Conservation (phyloP, 2,329 filamentous ascomycete species). For the Aspergillus awamori region DNA sequence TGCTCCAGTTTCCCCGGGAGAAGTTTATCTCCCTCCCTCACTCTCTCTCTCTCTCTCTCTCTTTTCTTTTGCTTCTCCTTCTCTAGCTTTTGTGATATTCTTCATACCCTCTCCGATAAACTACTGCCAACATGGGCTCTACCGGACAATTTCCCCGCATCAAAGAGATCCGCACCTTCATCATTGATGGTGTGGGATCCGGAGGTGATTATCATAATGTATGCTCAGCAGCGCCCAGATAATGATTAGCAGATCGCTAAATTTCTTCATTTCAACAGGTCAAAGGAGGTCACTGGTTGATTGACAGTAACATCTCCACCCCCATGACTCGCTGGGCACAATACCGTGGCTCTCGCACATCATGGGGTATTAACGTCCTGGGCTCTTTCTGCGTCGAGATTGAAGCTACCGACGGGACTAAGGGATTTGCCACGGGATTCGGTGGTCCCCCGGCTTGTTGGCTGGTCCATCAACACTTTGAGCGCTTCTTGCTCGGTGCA, state of each 20-base stretch:
- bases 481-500: constrained; percentile 84
- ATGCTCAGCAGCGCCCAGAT: constrained; percentile 40
- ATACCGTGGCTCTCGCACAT: constrained; percentile 84
- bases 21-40: constrained; percentile 18
- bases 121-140: constrained; percentile 32
- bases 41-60: constrained; percentile 7
- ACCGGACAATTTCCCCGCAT: constrained; percentile 45
- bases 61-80: constrained; percentile 14
- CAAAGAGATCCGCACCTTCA: constrained; percentile 50
- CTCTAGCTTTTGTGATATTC: constrained; percentile 2
- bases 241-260: not conserved
- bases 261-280: constrained; percentile 27
- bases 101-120: constrained; percentile 1
- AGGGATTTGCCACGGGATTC: constrained; percentile 91
- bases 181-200: constrained; percentile 51
- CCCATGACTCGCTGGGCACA: constrained; percentile 88
- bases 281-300: constrained; percentile 69
- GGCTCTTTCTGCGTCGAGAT: constrained; percentile 91
- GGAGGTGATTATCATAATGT: constrained; percentile 82
- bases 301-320: constrained; percentile 89
- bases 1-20: constrained; percentile 9
- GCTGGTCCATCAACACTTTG: constrained; percentile 91
- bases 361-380: constrained; percentile 93
- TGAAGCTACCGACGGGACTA: constrained; percentile 85
- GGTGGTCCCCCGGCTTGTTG: constrained; percentile 92